phyloP scores from a whole-genome alignment of 2,329 filamentous ascomycete genomes.

The Aspergillus sp. region DNA sequence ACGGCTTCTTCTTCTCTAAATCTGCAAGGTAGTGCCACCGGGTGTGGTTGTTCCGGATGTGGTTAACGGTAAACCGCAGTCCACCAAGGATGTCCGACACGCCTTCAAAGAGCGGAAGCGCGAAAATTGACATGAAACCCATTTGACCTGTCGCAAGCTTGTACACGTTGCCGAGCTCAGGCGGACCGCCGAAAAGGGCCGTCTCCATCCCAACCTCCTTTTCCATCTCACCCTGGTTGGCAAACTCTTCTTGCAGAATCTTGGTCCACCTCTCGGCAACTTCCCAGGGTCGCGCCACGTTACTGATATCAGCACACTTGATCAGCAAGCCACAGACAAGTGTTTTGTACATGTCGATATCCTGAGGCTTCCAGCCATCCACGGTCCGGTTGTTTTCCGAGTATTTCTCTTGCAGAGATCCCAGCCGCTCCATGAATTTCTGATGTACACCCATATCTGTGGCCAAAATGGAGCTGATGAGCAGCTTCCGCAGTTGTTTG shows the following conservation, averaged over 20 bases:
- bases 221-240: conserved; percentile 91
- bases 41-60: conserved; percentile 73
- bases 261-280: conserved; percentile 86
- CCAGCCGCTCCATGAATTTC: conserved; percentile 89
- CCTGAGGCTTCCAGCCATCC: conserved; percentile 74
- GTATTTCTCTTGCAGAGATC: conserved; percentile 76
- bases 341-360: conserved; percentile 72
- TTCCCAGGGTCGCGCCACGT: conserved; percentile 83
- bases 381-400: conserved; percentile 62
- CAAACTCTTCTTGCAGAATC: conserved; percentile 93
- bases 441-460: conserved; percentile 98
- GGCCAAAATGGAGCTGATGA: conserved; percentile 96
- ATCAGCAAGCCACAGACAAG: conserved; percentile 88
- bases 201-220: conserved; percentile 81
- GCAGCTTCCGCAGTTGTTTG: conserved; percentile 76
- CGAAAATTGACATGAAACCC: conserved; percentile 95
- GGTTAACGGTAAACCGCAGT: conserved; percentile 79
- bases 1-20: conserved; percentile 29
- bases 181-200: conserved; percentile 75
- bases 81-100: conserved; percentile 82
- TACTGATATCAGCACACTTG: conserved; percentile 98
- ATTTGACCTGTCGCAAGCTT: conserved; percentile 87
- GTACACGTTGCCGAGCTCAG: conserved; percentile 77
- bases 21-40: conserved; percentile 58
- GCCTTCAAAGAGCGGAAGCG: conserved; percentile 84